Evolutionary conservation across 2,329 filamentous ascomycete genomes (phyloP), one percentile per base, ranked within the genome.

Genomic region (Diaporthe amygdali): DNA sequence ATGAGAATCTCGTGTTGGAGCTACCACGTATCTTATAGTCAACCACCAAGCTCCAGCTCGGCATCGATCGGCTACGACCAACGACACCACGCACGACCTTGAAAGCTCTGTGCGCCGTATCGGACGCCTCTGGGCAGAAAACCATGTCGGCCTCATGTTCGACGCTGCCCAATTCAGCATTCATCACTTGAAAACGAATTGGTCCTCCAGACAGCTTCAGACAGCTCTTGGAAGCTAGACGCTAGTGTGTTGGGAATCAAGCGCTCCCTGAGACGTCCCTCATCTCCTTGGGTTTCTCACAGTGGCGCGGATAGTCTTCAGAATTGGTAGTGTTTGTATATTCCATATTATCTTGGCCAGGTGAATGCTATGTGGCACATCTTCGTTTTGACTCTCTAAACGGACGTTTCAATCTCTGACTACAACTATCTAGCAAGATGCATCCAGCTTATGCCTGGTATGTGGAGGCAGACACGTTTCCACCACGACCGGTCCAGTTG

Each of bases 401-500:
- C 10, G 64, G 49, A 37, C 54, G 56, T 46, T 41, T 69, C 56
- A 54, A 71, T 61, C 56, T 54, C 63, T 49, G 71, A 32, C 52
- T 66, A 64, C 34, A 41, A 55, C 68, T 73, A 69, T 71, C 64
- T 74, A 71, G 44, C 41, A 70, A 44, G 64, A 46, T 49, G 34
- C 37, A 46, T 15, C 39, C 51, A 52, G 34, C n/a, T 74, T 97
- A 98, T 88, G 94, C 96, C 86, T 95, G 93, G 90, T 99, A 99
- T 78, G 95, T 98, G 66, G 95, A 97, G 79, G 96, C 96, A 78
- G 95, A 97, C 76, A 99, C 93, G 82, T 98, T 96, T 81, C 96
- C 96, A 82, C 96, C 96, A 83, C 96, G 93, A 79, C 96, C 96
- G 78, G 96, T 99, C 96, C 96, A 99, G 94, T 99, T 99, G 84